phyloP scores from a whole-genome alignment of 2,329 filamentous ascomycete genomes.

The Scytalidium lignicola region DNA sequence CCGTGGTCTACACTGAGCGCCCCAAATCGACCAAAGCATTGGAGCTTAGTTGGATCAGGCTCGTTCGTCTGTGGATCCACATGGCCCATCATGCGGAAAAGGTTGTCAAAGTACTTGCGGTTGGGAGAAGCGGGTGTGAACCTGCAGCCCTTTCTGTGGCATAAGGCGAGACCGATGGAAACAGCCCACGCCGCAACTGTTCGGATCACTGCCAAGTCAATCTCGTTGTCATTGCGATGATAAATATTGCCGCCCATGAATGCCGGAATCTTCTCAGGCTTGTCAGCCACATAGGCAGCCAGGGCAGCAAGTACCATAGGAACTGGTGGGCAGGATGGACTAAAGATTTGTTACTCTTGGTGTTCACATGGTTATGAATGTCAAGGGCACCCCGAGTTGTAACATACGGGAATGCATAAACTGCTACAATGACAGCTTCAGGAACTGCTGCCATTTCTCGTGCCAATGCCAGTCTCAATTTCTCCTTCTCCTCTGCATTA shows the following conservation, averaged over 20 bases:
- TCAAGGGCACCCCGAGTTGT: background rate
- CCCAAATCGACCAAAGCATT: conserved; percentile 31
- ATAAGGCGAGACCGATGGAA: conserved; percentile 33
- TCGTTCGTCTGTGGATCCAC: conserved; percentile 21
- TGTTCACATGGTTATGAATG: conserved; percentile 6
- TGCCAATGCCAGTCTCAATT: conserved; percentile 21
- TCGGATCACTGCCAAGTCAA: conserved; percentile 32
- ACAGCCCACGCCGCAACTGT: conserved; percentile 30
- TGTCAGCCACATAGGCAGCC: conserved; percentile 28
- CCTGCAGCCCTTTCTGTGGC: conserved; percentile 31
- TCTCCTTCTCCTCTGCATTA: conserved; percentile 23
- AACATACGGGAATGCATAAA: conserved; percentile 24
- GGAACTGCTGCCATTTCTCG: conserved; percentile 22
- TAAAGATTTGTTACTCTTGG: no score
- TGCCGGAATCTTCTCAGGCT: conserved; percentile 29
- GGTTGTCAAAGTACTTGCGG: conserved; percentile 35
- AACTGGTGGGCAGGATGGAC: conserved; percentile 25
- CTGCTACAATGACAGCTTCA: conserved; percentile 18
- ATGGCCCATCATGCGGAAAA: conserved; percentile 42
- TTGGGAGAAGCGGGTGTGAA: conserved; percentile 29
- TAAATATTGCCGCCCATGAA: conserved; percentile 32
- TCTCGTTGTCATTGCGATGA: conserved; percentile 27
- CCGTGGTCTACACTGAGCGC: conserved; percentile 44
- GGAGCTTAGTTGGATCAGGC: conserved; percentile 29
- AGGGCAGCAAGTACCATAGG: conserved; percentile 33